These are phyloP conservation scores for Irpex rosettiformis DNA, from an alignment of 1,284 basidiomycete species.

Conservation along the genomic window DNA sequence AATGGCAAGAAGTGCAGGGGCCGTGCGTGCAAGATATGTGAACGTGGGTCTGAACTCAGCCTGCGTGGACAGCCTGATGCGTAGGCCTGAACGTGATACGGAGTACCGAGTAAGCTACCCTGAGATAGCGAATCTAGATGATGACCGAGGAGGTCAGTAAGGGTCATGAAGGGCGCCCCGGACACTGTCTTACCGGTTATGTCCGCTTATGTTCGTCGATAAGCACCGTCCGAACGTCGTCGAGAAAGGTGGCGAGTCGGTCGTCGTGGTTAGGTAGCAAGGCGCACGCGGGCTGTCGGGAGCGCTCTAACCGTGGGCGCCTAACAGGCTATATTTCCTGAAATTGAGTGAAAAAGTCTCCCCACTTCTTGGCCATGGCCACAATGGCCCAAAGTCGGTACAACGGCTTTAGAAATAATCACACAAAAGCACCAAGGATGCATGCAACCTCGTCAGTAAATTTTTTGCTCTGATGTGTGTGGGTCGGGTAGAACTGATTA, in stretches of 20 bases:
- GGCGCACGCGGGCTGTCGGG: neutral
- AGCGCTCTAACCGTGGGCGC: neutral
- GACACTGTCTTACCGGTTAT: neutral
- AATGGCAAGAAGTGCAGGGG: conserved; percentile 5
- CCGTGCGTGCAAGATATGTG: neutral
- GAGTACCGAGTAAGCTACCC: neutral
- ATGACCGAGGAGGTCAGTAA: neutral
- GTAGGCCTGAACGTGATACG: conserved; percentile 6
- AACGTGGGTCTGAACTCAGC: conserved; percentile 6
- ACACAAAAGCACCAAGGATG: neutral
- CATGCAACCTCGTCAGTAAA: neutral
- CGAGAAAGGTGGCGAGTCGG: neutral
- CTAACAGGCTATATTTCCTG: neutral
- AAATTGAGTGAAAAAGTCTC: neutral
- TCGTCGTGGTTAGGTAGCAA: neutral
- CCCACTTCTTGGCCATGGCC: neutral
- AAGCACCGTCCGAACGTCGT: neutral
- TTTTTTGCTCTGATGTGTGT: neutral
- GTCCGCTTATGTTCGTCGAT: neutral
- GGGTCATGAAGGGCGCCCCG: neutral
- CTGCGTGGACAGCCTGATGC: neutral
- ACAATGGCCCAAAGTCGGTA: neutral
- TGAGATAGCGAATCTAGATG: conserved; percentile 3
- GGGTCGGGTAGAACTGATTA: neutral
- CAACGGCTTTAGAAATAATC: neutral